Evolutionary conservation across 306 rosid species (phyloP).

Genomic region (Hippophae rhamnoides): DNA sequence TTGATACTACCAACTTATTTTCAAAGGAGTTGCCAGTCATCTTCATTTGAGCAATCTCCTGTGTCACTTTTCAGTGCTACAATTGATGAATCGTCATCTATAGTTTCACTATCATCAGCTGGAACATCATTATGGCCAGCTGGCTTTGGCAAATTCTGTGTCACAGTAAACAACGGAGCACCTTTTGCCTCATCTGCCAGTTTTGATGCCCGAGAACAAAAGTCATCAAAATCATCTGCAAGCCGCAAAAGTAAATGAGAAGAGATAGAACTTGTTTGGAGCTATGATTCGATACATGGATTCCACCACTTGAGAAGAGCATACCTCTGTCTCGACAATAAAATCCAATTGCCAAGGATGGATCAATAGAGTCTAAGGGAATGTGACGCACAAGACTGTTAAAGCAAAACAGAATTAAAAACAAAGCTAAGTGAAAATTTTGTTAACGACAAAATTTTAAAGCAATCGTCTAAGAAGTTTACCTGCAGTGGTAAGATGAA

Average conservation of each 20-base stretch:
- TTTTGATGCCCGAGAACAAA: constrained; percentile 66
- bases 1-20: background rate
- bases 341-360: constrained; percentile 94
- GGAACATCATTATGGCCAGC: constrained; percentile 27
- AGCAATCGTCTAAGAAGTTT: constrained; percentile 21
- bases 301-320: constrained; percentile 17
- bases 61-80: constrained; percentile 24
- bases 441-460: background rate
- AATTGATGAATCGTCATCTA: constrained; percentile 28
- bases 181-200: constrained; percentile 78
- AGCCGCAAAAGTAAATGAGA: constrained; percentile 14
- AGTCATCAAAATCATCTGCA: constrained; percentile 75
- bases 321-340: constrained; percentile 88
- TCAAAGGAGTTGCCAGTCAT: constrained; percentile 87
- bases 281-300: constrained; percentile 4
- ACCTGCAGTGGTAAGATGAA: constrained; percentile 89
- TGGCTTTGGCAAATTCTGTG: constrained; percentile 36
- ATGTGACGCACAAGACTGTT: constrained; percentile 60
- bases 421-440: background rate
- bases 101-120: constrained; percentile 23
- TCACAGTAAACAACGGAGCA: constrained; percentile 86
- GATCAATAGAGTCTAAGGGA: constrained; percentile 69
- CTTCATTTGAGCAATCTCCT: constrained; percentile 40
- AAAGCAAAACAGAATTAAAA: background rate
- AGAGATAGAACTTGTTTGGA: constrained; percentile 7